Evolutionary conservation across 441 rosid species (phyloP).

Genomic region (Pelargonium cotyledonis): DNA sequence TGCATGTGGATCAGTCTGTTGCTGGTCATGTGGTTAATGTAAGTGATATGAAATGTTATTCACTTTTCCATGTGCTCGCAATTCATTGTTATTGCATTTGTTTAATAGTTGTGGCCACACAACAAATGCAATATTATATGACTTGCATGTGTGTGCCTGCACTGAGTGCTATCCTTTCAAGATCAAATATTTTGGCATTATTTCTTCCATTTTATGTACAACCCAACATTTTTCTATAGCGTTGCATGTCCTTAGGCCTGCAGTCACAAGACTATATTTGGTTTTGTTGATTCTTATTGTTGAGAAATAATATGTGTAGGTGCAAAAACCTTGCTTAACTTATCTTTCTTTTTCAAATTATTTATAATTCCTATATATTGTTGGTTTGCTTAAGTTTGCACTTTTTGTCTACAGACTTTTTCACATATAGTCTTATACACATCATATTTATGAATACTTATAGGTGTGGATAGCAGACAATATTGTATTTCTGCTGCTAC

Average conservation of each 20-base stretch:
- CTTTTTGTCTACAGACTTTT: neutral
- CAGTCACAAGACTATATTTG: neutral
- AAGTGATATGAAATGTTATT: conserved; percentile 26
- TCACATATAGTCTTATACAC: too few relatives aligned
- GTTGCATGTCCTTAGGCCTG: neutral
- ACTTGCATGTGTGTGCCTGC: neutral
- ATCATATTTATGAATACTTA: neutral
- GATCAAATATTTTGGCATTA: neutral
- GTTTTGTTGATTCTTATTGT: neutral
- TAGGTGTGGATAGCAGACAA: neutral
- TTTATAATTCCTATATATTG: too few relatives aligned
- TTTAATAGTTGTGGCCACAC: neutral
- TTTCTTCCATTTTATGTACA: neutral
- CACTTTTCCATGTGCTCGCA: conserved; percentile 1
- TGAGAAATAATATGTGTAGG: neutral
- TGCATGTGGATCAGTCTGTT: conserved; percentile 26
- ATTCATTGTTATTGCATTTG: neutral
- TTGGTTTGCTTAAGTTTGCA: neutral
- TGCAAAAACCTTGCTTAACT: neutral
- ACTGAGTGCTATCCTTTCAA: too few relatives aligned
- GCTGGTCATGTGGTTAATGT: conserved; percentile 32
- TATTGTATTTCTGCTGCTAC: neutral
- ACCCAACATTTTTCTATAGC: neutral
- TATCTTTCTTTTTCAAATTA: too few relatives aligned
- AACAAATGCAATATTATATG: neutral